Evolutionary conservation across 2,329 filamentous ascomycete genomes (phyloP).

Genomic region (Mycosphaerelloides madeirae): DNA sequence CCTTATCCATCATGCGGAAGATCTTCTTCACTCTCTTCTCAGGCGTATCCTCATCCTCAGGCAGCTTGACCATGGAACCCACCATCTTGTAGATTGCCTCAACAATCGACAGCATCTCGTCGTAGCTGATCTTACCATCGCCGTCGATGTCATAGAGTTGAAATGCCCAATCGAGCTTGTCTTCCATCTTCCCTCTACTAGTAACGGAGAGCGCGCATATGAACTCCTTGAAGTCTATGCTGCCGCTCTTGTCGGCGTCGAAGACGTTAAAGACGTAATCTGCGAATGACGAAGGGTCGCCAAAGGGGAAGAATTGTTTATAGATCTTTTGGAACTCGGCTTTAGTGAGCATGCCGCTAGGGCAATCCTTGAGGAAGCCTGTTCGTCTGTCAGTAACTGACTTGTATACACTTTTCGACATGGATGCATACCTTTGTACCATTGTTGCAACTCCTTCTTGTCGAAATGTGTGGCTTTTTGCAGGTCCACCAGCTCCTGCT

Average conservation of each 20-base stretch:
- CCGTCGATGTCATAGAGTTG: slow-evolving; percentile 99
- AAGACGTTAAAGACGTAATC: slow-evolving; percentile 99
- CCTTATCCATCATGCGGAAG: slow-evolving; percentile 99
- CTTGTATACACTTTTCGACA: neutral
- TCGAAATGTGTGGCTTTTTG: slow-evolving; percentile 98
- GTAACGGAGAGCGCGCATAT: slow-evolving; percentile 97
- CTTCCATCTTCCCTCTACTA: slow-evolving; percentile 96
- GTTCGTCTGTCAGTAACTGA: slow-evolving; percentile 16
- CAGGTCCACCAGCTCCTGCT: slow-evolving; percentile 90
- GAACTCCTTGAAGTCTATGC: slow-evolving; percentile 99
- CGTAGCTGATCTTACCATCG: slow-evolving; percentile 97
- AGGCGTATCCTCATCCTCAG: slow-evolving; percentile 96
- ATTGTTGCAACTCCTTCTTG: slow-evolving; percentile 99
- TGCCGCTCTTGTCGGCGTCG: slow-evolving; percentile 93
- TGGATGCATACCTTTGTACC: slow-evolving; percentile 82
- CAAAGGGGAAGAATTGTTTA: slow-evolving; percentile 98
- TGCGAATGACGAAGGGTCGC: slow-evolving; percentile 93
- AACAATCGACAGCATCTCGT: slow-evolving; percentile 98
- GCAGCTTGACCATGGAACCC: slow-evolving; percentile 97
- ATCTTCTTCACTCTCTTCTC: slow-evolving; percentile 98
- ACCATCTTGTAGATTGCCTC: slow-evolving; percentile 99
- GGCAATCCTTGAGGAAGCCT: slow-evolving; percentile 99
- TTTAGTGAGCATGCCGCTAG: slow-evolving; percentile 92
- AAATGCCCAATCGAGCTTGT: slow-evolving; percentile 99
- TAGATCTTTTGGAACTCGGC: slow-evolving; percentile 99